Percentiles rank a stretch among this genome's conserved stretches.
Conservation (phyloP, 2,329 filamentous ascomycete species). For the Colletotrichum cereale region DNA sequence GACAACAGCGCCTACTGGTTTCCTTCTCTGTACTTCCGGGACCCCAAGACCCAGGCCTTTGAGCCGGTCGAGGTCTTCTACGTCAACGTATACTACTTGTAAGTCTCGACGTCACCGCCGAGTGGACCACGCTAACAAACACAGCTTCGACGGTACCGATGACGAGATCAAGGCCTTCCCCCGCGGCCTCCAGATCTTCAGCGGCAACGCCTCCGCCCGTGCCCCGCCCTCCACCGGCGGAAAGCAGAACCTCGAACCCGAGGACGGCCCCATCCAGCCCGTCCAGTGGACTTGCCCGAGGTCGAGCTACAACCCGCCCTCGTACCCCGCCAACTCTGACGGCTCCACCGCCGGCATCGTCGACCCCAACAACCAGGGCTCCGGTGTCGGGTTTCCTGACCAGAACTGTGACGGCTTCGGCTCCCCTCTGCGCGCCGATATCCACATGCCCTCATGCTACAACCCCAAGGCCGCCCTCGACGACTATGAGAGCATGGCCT, state of each 20-base stretch:
- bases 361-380: slow-evolving; percentile 65
- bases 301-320: slow-evolving; percentile 58
- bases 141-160: slow-evolving; percentile 70
- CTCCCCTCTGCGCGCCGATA: slow-evolving; percentile 73
- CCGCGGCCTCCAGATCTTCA: slow-evolving; percentile 77
- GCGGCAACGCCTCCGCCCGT: slow-evolving; percentile 71
- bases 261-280: slow-evolving; percentile 64
- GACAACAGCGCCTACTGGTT: slow-evolving; percentile 85
- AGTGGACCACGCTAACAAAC: slow-evolving; percentile 45
- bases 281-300: slow-evolving; percentile 73
- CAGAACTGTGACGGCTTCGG: slow-evolving; percentile 74
- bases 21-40: slow-evolving; percentile 76
- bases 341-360: slow-evolving; percentile 67
- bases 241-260: slow-evolving; percentile 63
- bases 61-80: slow-evolving; percentile 77
- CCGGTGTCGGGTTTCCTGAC: slow-evolving; percentile 76
- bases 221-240: slow-evolving; percentile 66
- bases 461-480: slow-evolving; percentile 71
- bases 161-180: slow-evolving; percentile 79
- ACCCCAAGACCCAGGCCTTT: slow-evolving; percentile 72
- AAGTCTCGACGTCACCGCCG: slow-evolving; percentile 43
- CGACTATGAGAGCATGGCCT: slow-evolving; percentile 75
- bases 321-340: slow-evolving; percentile 67
- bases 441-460: slow-evolving; percentile 82
- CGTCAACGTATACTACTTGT: slow-evolving; percentile 84